Evolutionary conservation across 805 yeast species (phyloP).

Genomic region (Starmerella tilneyi): DNA sequence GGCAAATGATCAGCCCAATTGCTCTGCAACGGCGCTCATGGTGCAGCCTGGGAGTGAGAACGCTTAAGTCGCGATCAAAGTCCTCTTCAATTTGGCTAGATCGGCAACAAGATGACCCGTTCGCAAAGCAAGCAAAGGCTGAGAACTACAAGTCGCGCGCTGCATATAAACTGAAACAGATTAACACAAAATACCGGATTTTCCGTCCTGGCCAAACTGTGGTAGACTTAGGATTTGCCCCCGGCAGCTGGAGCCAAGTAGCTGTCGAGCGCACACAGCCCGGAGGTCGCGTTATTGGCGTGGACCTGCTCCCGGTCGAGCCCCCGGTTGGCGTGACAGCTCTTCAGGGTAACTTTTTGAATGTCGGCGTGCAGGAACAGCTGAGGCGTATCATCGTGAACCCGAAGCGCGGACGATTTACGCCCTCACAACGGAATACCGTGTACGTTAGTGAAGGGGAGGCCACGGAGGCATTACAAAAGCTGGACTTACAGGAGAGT

Average conservation of each 20-base stretch:
- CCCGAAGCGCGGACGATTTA: slow-evolving; percentile 26
- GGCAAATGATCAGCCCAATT: background rate
- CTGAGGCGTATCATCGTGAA: slow-evolving; percentile 26
- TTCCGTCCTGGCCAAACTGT: slow-evolving; percentile 51
- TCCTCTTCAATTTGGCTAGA: slow-evolving; percentile 67
- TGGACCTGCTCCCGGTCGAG: slow-evolving; percentile 64
- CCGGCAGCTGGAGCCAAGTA: slow-evolving; percentile 92
- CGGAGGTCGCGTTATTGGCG: slow-evolving; percentile 57
- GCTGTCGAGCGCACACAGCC: slow-evolving; percentile 46
- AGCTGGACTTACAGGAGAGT: slow-evolving; percentile 20
- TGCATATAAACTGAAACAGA: slow-evolving; percentile 73
- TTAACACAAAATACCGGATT: slow-evolving; percentile 53
- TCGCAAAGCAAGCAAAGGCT: slow-evolving; percentile 54
- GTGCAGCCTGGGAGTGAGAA: background rate
- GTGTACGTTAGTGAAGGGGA: slow-evolving; percentile 16
- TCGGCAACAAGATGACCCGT: slow-evolving; percentile 57
- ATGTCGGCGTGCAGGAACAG: slow-evolving; percentile 35
- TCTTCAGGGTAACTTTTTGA: slow-evolving; percentile 79
- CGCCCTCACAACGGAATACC: background rate
- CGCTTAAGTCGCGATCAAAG: background rate
- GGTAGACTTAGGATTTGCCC: slow-evolving; percentile 80
- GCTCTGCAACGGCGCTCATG: background rate
- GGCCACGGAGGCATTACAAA: background rate
- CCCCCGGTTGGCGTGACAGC: slow-evolving; percentile 76
- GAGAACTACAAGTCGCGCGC: slow-evolving; percentile 71